Evolutionary conservation across 768 basidiomycete species (phyloP).

Genomic region (Thelephora aurantiotincta): DNA sequence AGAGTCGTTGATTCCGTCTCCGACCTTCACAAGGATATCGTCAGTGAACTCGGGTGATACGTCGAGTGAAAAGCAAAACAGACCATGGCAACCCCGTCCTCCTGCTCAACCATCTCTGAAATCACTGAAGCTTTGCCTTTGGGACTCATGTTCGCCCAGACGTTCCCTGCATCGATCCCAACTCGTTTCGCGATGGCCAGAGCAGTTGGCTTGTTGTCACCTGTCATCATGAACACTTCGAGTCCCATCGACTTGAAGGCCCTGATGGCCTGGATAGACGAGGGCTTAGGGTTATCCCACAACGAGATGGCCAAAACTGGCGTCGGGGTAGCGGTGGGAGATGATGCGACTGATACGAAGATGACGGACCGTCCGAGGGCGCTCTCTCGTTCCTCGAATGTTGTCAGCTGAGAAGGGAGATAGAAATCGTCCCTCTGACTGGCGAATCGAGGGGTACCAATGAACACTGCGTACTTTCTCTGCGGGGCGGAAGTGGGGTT

Average conservation of each 20-base stretch:
- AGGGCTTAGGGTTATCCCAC: slow-evolving; percentile 76
- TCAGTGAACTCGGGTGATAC: neutral
- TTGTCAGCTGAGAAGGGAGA: slow-evolving; percentile 43
- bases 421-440: slow-evolving; percentile 34
- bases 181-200: slow-evolving; percentile 80
- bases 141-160: slow-evolving; percentile 90
- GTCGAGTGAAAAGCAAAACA: slow-evolving; percentile 9
- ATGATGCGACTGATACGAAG: slow-evolving; percentile 53
- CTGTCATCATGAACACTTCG: slow-evolving; percentile 87
- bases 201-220: slow-evolving; percentile 79
- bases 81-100: slow-evolving; percentile 85
- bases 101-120: slow-evolving; percentile 60
- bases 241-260: slow-evolving; percentile 85
- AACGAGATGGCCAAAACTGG: slow-evolving; percentile 76
- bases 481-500: slow-evolving; percentile 23
- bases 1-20: slow-evolving; percentile 98
- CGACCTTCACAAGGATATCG: slow-evolving; percentile 42
- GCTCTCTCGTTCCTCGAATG: slow-evolving; percentile 62
- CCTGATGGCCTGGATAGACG: slow-evolving; percentile 68
- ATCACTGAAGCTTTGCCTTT: slow-evolving; percentile 88
- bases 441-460: slow-evolving; percentile 70
- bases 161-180: slow-evolving; percentile 69
- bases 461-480: slow-evolving; percentile 34
- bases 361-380: slow-evolving; percentile 72
- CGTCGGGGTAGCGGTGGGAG: slow-evolving; percentile 25